Base-by-base conservation (phyloP, 2,329 filamentous ascomycete species). In the Fusarium tupiense region DNA sequence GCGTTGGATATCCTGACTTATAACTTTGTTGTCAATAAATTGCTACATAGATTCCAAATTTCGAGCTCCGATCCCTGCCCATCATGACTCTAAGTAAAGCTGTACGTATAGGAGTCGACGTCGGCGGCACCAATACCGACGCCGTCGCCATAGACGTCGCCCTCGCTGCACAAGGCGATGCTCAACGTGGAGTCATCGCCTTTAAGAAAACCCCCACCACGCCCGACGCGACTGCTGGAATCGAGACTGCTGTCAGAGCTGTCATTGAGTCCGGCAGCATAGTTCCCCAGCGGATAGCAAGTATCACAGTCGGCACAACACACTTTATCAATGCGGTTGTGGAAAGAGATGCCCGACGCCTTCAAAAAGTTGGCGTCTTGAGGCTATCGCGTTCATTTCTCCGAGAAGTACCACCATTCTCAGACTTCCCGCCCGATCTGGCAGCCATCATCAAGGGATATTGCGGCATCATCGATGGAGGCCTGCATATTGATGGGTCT, bases 291-390 rank as follows among this genome's bases (percentile, higher is more conserved):
- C 52, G 52, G 5, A 54, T 54, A 6, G 52, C 52, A 2, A 54
- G 81, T 82, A 16, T 84, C 82, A 64, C 81, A 86, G 26, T 84
- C 82, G 86, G 86, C 50, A 86, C 85, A 8, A 88, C 87, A 4
- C 86, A 88, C 64, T 89, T 89, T 71, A 82, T 89, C 72, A 89
- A 89, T 67, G 87, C 87, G 26, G 85, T 89, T 5, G 80, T 89
- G 1, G 85, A 88, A 77, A 80, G 84, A 26, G 64, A 66, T 86
- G 87, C 66, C 78, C 79, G 22, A 61, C 80, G 7, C 81, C 37
- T 85, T 3, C 78, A 88, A 76, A 43, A 85, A 85, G 72, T 74
- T 8, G 47, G 38, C 13, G 63, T 74, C 5, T 26, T 54, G 35
- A 54, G 52, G 1, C 52, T 54, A 4, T 54, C 52, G 7, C 12